Percentiles rank a stretch among this genome's conserved stretches.
These are phyloP conservation scores for Anastatica hierochuntica DNA, from an alignment of 345 rosid genomes.

Conservation along the genomic window DNA sequence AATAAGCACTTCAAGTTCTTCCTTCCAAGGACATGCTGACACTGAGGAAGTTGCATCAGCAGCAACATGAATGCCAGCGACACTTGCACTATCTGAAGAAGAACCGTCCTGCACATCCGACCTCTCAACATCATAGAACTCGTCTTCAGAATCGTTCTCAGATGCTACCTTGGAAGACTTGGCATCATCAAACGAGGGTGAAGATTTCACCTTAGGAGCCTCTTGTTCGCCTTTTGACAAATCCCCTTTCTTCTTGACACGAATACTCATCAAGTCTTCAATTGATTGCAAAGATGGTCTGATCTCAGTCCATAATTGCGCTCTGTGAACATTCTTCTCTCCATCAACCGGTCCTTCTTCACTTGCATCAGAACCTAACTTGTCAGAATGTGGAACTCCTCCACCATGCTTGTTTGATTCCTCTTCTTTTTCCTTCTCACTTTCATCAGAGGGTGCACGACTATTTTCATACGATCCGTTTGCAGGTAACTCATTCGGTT, in stretches of 20 bases:
- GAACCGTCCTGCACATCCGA: conserved; percentile 66
- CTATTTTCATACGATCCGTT: conserved; percentile 34
- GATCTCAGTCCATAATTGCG: conserved; percentile 74
- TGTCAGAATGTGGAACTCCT: conserved; percentile 28
- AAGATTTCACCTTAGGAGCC: conserved; percentile 33
- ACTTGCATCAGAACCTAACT: conserved; percentile 34
- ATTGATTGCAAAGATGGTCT: conserved; percentile 69
- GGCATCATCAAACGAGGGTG: conserved; percentile 42
- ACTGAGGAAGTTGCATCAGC: conserved; percentile 31
- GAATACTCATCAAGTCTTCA: conserved; percentile 78
- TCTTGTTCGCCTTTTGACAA: conserved; percentile 40
- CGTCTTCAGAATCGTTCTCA: conserved; percentile 96
- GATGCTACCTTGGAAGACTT: conserved; percentile 54
- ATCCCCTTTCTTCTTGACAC: conserved; percentile 54
- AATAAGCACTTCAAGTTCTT: conserved; percentile 94
- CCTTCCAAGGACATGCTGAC: conserved; percentile 69
- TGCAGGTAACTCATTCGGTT: conserved; percentile 36
- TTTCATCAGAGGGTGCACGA: conserved; percentile 28
- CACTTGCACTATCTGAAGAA: conserved; percentile 41
- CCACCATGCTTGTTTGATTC: conserved; percentile 29
- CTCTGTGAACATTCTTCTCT: conserved; percentile 37
- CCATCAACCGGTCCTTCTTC: conserved; percentile 27
- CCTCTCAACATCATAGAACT: conserved; percentile 91
- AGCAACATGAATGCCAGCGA: conserved; percentile 26
- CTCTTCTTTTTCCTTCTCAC: conserved; percentile 26